Base-by-base conservation (phyloP, 257 asterid genomes). In the Catharanthus roseus region DNA sequence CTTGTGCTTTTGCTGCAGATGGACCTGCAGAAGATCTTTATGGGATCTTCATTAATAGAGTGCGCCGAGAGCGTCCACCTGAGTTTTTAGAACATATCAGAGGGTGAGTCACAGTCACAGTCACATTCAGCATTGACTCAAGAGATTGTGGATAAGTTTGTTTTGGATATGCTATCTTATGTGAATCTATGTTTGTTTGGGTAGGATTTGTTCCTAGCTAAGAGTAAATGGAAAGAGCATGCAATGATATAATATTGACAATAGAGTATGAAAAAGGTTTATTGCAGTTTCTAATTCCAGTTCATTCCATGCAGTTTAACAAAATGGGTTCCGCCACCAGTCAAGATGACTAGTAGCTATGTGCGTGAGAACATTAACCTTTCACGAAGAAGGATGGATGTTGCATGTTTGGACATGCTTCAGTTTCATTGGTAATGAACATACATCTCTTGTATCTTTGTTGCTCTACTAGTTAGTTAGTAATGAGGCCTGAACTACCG, bases 11-110 rank as follows among this genome's bases (percentile, higher is more conserved):
- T 69, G 39, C 61, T 31, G 51, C 71, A 95, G 99, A 95, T 85
- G 99, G 99, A 76, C 99, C 99, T 65, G 97, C 99, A 7, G 99
- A 95, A 80, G 99, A 95, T 85, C 96, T 95, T 62, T 95, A 88
- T 74, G 97, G 97, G 34, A 86, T 95, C 78, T 91, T 95, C 74
- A 89, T 93, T 55, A 93, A 89, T 65, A 88, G 86, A 81, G 97
- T 93, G 38, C 97, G 99, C 2, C 83, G 96, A 81, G 99, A 93
- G 83, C 90, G 97, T 36, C 96, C 96, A 7, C 95, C 99, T 7
- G 97, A 89, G 85, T 78, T 85, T 82, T 82, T 91, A 68, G 96
- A 95, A 80, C 86, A 85, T 41, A 85, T 95, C 56, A 89, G 93
- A 80, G 97, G 97, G 97, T 91, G 77, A 82, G 93, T 73, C 12